Evolutionary conservation across 1,139 yeast species (phyloP).

Genomic region (Hyphopichia wangnamkhiaoensis): DNA sequence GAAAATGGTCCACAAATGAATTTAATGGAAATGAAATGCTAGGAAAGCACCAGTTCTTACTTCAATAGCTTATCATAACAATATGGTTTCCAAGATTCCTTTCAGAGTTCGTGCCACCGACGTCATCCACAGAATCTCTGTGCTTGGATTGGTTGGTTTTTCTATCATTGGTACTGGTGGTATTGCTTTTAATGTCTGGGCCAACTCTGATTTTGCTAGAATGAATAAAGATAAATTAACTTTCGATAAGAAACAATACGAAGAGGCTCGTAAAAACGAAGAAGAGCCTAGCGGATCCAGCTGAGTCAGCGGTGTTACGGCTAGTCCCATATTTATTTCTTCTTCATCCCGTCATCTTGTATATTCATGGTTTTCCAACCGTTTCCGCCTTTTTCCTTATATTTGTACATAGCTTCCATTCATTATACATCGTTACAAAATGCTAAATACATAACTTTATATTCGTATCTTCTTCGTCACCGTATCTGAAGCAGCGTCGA

Average conservation of each 20-base stretch:
- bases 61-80: neutral
- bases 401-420: neutral
- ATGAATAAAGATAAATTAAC: conserved; percentile 45
- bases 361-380: no score
- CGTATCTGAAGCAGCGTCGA: no score
- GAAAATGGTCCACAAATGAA: neutral
- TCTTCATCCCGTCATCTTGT: neutral
- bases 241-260: conserved; percentile 35
- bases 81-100: conserved; percentile 40
- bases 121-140: conserved; percentile 80
- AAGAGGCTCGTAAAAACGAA: conserved; percentile 21
- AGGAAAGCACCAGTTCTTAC: neutral
- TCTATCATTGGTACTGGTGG: conserved; percentile 55
- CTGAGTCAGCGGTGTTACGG: no score
- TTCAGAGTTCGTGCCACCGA: conserved; percentile 64
- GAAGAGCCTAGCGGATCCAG: no score
- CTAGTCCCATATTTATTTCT: neutral
- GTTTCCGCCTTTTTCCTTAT: no score
- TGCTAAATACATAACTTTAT: neutral
- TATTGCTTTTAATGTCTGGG: conserved; percentile 61
- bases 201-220: conserved; percentile 50
- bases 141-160: conserved; percentile 70
- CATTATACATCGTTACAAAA: neutral
- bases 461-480: neutral
- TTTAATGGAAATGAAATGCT: neutral